Conservation (phyloP, 1,139 yeast genomes). For the Spathaspora sp. region DNA sequence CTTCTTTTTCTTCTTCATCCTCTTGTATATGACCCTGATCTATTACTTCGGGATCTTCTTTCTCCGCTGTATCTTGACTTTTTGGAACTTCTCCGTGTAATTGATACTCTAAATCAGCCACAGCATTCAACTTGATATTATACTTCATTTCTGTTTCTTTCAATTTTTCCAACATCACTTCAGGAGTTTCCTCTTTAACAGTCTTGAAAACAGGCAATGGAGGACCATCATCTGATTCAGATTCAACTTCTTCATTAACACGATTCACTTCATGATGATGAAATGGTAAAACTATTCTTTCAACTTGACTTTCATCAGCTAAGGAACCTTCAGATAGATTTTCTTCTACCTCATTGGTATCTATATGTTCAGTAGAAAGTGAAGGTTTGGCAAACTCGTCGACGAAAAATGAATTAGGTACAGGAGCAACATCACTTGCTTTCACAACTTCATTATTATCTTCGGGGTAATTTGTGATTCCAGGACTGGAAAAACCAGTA, state of each 20-base stretch:
- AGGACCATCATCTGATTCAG: constrained; percentile 13
- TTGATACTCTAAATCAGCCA: constrained; percentile 27
- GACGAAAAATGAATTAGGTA: constrained; percentile 21
- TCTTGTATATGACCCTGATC: too few species aligned
- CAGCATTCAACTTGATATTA: constrained; percentile 31
- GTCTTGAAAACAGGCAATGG: constrained; percentile 32
- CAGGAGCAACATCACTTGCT: constrained; percentile 16
- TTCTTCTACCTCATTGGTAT: constrained; percentile 18
- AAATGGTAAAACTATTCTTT: constrained; percentile 9
- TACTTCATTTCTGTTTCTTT: constrained; percentile 38
- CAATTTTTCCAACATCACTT: constrained; percentile 26
- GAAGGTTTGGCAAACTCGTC: constrained; percentile 9
- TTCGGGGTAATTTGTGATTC: constrained; percentile 4
- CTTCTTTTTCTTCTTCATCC: not conserved
- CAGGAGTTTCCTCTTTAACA: constrained; percentile 32
- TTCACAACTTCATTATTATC: constrained; percentile 1
- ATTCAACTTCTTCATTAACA: not conserved
- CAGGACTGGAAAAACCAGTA: constrained; percentile 9
- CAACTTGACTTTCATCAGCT: constrained; percentile 24
- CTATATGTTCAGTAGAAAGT: constrained; percentile 9
- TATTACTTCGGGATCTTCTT: not conserved
- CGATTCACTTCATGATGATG: not conserved
- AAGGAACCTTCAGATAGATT: constrained; percentile 27
- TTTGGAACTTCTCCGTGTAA: not conserved
- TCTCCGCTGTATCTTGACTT: not conserved